Evolutionary conservation across 1,284 basidiomycete species (phyloP).

Genomic region (Naganishia liquefaciens): DNA sequence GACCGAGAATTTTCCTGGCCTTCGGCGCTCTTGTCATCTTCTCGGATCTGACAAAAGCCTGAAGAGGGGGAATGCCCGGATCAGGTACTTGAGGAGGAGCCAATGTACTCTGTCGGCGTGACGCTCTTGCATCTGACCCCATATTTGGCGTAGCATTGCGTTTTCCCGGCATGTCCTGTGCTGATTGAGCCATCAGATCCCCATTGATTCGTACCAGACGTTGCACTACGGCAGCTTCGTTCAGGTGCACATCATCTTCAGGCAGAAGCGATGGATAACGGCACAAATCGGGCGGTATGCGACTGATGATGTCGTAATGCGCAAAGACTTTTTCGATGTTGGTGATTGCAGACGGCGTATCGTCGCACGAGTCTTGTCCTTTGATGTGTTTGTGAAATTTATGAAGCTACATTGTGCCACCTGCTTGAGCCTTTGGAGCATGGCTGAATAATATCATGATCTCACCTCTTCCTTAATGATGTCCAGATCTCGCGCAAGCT

Average conservation of each 20-base stretch:
- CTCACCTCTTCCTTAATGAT: slow-evolving; percentile 8
- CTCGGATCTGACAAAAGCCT: too few relatives aligned
- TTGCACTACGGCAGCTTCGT: background rate
- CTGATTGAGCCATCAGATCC: background rate
- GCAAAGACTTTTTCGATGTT: slow-evolving; percentile 1
- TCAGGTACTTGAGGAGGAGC: too few relatives aligned
- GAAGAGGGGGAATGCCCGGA: too few relatives aligned
- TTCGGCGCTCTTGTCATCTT: background rate
- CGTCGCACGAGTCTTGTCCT: background rate
- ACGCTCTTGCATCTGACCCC: too few relatives aligned
- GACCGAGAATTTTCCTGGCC: background rate
- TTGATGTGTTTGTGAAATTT: too few relatives aligned
- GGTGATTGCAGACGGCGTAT: background rate
- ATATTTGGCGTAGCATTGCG: too few relatives aligned
- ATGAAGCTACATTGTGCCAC: too few relatives aligned
- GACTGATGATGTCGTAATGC: background rate
- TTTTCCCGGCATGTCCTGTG: background rate
- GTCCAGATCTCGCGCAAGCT: background rate
- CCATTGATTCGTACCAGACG: background rate
- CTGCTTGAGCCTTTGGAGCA: too few relatives aligned
- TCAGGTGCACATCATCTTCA: background rate
- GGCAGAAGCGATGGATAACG: background rate
- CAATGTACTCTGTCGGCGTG: too few relatives aligned
- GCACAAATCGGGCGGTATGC: slow-evolving; percentile 1
- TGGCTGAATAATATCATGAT: background rate